Conservation (phyloP, 1,284 basidiomycete species). For the Leccinum fallax region DNA sequence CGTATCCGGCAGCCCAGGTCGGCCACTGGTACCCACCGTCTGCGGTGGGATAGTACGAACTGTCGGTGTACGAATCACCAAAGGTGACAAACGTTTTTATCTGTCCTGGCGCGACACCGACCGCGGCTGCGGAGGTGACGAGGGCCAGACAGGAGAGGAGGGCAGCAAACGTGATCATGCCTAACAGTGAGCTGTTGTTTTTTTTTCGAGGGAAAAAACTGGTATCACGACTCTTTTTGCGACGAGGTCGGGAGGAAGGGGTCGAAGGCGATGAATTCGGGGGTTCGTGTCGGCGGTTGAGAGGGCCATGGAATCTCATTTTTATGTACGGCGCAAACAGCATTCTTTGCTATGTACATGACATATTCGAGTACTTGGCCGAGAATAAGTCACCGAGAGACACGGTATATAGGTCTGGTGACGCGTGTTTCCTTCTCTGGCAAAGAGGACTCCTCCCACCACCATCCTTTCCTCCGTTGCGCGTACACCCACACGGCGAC, state of each 20-base stretch:
- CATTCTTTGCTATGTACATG: neutral
- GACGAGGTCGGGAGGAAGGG: neutral
- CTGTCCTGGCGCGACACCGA: constrained; percentile 33
- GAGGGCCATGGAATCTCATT: neutral
- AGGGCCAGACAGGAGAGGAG: constrained; percentile 13
- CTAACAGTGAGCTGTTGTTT: neutral
- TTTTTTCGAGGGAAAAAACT: neutral
- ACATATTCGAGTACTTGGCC: neutral
- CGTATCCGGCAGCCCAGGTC: constrained; percentile 43
- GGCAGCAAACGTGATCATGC: constrained; percentile 7
- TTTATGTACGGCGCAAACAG: neutral
- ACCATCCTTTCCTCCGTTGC: neutral
- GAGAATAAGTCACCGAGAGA: neutral
- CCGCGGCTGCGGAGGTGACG: constrained; percentile 5
- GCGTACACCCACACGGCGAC: neutral
- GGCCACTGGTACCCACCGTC: constrained; percentile 48
- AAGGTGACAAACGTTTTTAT: constrained; percentile 48
- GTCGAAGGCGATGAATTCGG: neutral
- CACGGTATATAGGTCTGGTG: neutral
- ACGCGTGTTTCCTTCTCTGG: neutral
- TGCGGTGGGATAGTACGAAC: constrained; percentile 33
- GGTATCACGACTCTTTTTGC: constrained; percentile 9
- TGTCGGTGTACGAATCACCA: constrained; percentile 51
- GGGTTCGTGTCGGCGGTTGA: neutral
- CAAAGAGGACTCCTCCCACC: neutral